These are phyloP conservation scores for Bacterosira constricta DNA, from an alignment of 108 stramenopile species.

Conservation along the genomic window DNA sequence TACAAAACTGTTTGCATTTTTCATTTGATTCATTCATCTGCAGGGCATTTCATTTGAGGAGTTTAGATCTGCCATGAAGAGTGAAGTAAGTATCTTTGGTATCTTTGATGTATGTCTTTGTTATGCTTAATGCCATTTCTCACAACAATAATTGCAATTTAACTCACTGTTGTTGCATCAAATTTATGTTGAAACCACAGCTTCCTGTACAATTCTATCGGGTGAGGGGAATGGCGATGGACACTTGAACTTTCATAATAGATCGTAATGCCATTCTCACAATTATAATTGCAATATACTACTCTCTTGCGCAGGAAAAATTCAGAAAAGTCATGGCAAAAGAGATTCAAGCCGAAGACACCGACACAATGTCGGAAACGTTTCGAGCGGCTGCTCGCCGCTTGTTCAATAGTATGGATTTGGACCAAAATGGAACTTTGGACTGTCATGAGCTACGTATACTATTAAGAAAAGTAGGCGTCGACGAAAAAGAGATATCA, in stretches of 20 bases:
- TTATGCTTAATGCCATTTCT: not conserved
- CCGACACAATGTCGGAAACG: not conserved
- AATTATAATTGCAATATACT: too few relatives aligned
- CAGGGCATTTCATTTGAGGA: slow-evolving; percentile 20
- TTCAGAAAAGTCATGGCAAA: slow-evolving; percentile 13
- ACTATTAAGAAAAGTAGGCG: slow-evolving; percentile 9
- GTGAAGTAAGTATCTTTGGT: not conserved
- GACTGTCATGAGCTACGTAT: slow-evolving; percentile 28
- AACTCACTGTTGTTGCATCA: too few relatives aligned
- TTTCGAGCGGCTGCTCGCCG: slow-evolving; percentile 17
- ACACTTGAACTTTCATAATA: too few relatives aligned
- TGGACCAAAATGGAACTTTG: slow-evolving; percentile 19
- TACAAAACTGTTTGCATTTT: not conserved
- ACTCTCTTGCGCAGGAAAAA: not conserved
- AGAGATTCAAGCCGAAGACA: not conserved
- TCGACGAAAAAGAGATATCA: slow-evolving; percentile 15
- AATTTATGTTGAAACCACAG: too few relatives aligned
- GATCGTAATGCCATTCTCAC: too few relatives aligned
- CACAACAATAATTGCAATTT: too few relatives aligned
- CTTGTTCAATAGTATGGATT: slow-evolving; percentile 16
- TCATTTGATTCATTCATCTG: not conserved
- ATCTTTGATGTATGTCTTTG: not conserved
- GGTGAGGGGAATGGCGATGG: too few relatives aligned
- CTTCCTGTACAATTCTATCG: too few relatives aligned
- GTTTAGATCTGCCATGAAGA: slow-evolving; percentile 1